These are phyloP conservation scores for Daedalea quercina DNA, from an alignment of 768 basidiomycete species.

Conservation along the genomic window DNA sequence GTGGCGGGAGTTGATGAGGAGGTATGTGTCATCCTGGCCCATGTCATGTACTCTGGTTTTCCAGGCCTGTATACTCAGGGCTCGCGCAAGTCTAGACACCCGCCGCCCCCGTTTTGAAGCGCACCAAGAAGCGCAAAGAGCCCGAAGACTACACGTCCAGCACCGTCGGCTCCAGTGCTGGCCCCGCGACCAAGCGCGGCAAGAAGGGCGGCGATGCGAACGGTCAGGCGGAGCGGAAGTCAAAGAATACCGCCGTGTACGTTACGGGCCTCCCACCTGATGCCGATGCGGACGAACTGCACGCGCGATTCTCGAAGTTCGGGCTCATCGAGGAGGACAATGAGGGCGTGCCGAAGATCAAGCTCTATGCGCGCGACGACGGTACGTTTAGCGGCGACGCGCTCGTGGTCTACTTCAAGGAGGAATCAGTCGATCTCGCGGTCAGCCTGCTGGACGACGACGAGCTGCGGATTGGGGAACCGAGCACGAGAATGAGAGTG, in stretches of 20 bases:
- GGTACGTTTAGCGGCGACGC: conserved; percentile 93
- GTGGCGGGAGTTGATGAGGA: conserved; percentile 91
- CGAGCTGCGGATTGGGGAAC: conserved; percentile 78
- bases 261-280: conserved; percentile 79
- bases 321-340: conserved; percentile 93
- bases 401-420: conserved; percentile 94
- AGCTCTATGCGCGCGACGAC: conserved; percentile 87
- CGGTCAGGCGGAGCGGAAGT: conserved; percentile 43
- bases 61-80: background rate
- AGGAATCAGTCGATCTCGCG: conserved; percentile 87
- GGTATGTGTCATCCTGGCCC: conserved; percentile 38
- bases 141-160: conserved; percentile 65
- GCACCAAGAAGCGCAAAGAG: conserved; percentile 73
- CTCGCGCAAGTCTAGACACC: conserved; percentile 51
- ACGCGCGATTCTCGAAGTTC: conserved; percentile 84
- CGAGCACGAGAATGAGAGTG: conserved; percentile 67
- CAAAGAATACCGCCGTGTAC: conserved; percentile 92
- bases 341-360: conserved; percentile 87
- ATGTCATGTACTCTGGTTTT: background rate
- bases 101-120: conserved; percentile 79
- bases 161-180: conserved; percentile 35
- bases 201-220: conserved; percentile 30
- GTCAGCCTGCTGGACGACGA: conserved; percentile 85
- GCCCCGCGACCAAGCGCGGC: conserved; percentile 62
- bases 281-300: conserved; percentile 65